These are phyloP conservation scores for Teratosphaeria viscida DNA, from an alignment of 2,329 filamentous ascomycete species.

Conservation along the genomic window DNA sequence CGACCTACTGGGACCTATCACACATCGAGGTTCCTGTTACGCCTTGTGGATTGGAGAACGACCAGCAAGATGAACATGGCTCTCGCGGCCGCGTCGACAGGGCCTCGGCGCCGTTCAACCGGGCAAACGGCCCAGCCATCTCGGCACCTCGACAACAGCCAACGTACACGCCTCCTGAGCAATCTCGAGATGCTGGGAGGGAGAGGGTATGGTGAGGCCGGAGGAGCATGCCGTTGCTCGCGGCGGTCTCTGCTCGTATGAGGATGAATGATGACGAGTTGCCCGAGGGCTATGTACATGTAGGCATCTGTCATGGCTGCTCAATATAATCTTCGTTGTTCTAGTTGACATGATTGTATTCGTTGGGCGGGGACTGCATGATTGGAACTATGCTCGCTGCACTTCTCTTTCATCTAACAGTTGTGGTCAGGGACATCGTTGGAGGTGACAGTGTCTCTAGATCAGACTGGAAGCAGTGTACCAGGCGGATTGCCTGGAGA, in stretches of 20 bases:
- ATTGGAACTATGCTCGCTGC: not conserved
- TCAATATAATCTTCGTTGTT: conserved; percentile 32
- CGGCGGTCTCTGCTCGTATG: conserved; percentile 47
- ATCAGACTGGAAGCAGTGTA: too few species aligned
- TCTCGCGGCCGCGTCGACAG: not conserved
- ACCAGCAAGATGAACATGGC: too few species aligned
- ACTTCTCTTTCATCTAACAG: not conserved
- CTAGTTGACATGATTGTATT: conserved; percentile 6
- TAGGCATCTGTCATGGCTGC: conserved; percentile 17
- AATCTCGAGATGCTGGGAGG: conserved; percentile 34
- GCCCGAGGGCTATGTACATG: conserved; percentile 26
- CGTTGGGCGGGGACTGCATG: not conserved
- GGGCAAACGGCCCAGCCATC: not conserved
- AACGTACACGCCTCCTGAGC: conserved; percentile 35
- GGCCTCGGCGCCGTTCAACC: not conserved
- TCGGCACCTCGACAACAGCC: not conserved
- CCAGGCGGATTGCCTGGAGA: not conserved
- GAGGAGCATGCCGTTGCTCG: conserved; percentile 37
- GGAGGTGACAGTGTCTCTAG: not conserved
- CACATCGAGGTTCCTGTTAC: too few species aligned
- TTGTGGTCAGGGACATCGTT: not conserved
- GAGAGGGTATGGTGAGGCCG: conserved; percentile 41
- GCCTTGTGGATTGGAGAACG: too few species aligned
- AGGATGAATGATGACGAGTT: conserved; percentile 40
- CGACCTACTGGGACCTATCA: too few species aligned